phyloP scores from a whole-genome alignment of 306 rosid genomes.

The Leucaena leucocephala region DNA sequence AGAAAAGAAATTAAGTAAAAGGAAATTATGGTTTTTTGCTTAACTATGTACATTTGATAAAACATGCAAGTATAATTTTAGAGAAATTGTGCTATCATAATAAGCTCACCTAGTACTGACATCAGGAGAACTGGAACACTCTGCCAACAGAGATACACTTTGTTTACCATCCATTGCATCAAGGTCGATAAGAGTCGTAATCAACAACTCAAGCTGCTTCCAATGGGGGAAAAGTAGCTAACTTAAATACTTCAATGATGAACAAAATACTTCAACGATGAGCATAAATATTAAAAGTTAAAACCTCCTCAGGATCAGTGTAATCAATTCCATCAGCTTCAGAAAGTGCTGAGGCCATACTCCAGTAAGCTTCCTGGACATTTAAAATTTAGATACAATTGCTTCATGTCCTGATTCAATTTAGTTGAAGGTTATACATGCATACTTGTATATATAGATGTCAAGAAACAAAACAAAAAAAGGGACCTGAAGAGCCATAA shows the following conservation, averaged over 20 bases:
- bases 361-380: conserved; percentile 92
- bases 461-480: conserved; percentile 2
- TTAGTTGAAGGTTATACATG: conserved; percentile 7
- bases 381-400: conserved; percentile 32
- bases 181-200: conserved; percentile 91
- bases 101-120: conserved; percentile 77
- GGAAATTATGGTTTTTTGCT: conserved; percentile 25
- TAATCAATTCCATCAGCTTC: conserved; percentile 99
- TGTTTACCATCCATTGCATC: conserved; percentile 99
- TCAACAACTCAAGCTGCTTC: conserved; percentile 86
- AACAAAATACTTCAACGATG: too few species aligned
- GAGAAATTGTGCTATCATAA: conserved; percentile 13
- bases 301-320: conserved; percentile 99
- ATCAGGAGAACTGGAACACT: conserved; percentile 96
- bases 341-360: conserved; percentile 93
- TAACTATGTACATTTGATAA: conserved; percentile 11
- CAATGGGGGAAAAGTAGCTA: conserved; percentile 28
- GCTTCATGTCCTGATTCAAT: conserved; percentile 32
- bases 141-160: conserved; percentile 82
- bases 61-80: conserved; percentile 18
- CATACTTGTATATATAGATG: background rate
- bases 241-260: conserved; percentile 17
- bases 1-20: conserved; percentile 3
- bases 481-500: conserved; percentile 84
- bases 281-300: conserved; percentile 34